Base-by-base conservation (phyloP, 768 basidiomycete species). In the Fomitopsis pulvina region DNA sequence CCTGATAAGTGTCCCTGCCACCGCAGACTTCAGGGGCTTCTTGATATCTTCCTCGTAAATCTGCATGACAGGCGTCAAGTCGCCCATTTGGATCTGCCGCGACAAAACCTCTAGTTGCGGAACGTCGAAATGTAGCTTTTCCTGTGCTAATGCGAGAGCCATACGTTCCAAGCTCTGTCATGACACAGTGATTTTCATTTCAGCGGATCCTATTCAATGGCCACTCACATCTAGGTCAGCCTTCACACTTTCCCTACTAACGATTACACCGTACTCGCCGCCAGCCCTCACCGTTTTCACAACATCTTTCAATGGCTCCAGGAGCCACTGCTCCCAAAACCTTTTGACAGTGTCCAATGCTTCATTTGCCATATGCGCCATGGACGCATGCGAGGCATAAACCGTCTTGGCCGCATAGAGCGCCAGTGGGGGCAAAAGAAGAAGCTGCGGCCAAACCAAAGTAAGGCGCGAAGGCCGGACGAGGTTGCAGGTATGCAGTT, bases 31-130 rank as follows among this genome's bases (percentile, higher is more conserved):
- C 41, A 97, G 58, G 0, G 95, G 95, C n/a, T 70, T 78, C 63
- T 84, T 85, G 68, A 98, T 90, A 59, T 97, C 92, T 52, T 87
- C 80, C 68, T 98, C 95, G 60, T 95, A 97, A 4, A 93, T 76
- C 60, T 83, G 71, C 53, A 95, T 75, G 4, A 97, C 85, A 16
- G 91, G 77, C 2, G 92, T 92, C 53, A 97, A 71, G 64, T 97
- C 92, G 0, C 95, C 95, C 24, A 77, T 64, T 37, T 77, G 75
- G 42, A 97, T 79, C 56, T 84, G 79, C 14, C 66, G 62, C 1
- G 85, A 79, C 14, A 98, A 70, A 7, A 66, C 71, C 2, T 71
- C 74, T n/a, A 96, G 73, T 58, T 92, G 84, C 4, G 70, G 67
- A 4, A 78, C 67, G 1, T 71, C 70, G 51, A 90, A 85, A 22